Evolutionary conservation across 495 filamentous ascomycete species (phyloP), one percentile per base, ranked within the genome.

Genomic region (Viridothelium virens): DNA sequence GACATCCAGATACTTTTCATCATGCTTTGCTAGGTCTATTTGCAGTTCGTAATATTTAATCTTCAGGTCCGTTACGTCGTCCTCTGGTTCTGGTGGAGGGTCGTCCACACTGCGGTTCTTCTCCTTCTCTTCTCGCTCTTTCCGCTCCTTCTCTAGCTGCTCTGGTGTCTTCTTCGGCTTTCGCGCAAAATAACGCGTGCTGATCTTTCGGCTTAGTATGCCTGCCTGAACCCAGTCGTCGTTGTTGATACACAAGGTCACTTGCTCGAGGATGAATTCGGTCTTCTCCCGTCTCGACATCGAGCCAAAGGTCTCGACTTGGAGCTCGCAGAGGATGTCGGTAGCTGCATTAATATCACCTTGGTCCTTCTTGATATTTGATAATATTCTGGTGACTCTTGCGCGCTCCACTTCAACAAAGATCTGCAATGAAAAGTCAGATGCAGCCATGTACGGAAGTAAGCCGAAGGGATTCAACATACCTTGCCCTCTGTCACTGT

Each of bases 401-500:
- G 94, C 94, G 67, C 94, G 85, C 80, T 98, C 94, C 33, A 98
- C 94, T 82, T 98, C 94, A 71, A 98, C 92, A 71, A 97, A 98
- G 72, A 98, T 97, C 90, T 91, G 70, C 6, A 39, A n/a, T 7
- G 47, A 59, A 16, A 65, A 46, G 70, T 48, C 73, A 65, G 62
- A 37, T 11, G 2, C 3, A 2, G 33, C 9, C 6, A 14, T 62
- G 11, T 62, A 56, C 61, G 14, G 48, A 38, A 16, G 12, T 56
- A 64, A 66, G 39, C 11, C 31, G 0, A 34, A 44, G 53, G 12
- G 14, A 25, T 47, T 74, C 77, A 33, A 0, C 62, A 25, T 71
- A 91, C 88, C 86, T 98, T 98, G 79, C 94, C 94, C 77, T 98
- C 94, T 34, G 94, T 98, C 68, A 98, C 92, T 38, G 94, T 97